These are phyloP conservation scores for Fusarium penzigii DNA, from an alignment of 2,329 filamentous ascomycete genomes.

Conservation along the genomic window DNA sequence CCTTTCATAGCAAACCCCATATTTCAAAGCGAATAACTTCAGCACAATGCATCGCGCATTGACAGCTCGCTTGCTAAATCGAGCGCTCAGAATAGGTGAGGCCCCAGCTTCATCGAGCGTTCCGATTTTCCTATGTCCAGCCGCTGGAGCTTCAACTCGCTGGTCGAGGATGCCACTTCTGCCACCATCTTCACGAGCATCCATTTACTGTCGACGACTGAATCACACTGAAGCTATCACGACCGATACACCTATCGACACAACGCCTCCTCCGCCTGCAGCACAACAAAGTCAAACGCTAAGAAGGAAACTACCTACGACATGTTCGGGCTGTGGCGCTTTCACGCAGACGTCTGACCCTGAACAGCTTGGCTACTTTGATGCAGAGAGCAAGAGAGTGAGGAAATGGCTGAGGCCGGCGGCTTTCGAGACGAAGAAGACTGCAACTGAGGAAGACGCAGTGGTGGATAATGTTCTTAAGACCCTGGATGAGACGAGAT, in stretches of 20 bases:
- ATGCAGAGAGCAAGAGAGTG: constrained; percentile 52
- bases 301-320: constrained; percentile 48
- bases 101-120: constrained; percentile 38
- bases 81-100: constrained; percentile 45
- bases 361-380: constrained; percentile 58
- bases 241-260: not conserved
- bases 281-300: not conserved
- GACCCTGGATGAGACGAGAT: constrained; percentile 40
- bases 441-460: constrained; percentile 41
- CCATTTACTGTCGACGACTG: constrained; percentile 23
- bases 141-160: constrained; percentile 32
- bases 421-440: constrained; percentile 11
- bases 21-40: not conserved
- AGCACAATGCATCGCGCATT: constrained; percentile 46
- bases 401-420: constrained; percentile 43
- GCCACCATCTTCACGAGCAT: constrained; percentile 8
- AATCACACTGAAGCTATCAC: constrained; percentile 30
- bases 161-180: constrained; percentile 10
- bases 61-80: constrained; percentile 44
- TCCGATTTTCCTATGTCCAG: constrained; percentile 51
- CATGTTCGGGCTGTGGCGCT: constrained; percentile 66
- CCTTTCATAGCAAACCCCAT: constrained; percentile 7
- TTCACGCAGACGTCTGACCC: constrained; percentile 57
- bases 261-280: not conserved
- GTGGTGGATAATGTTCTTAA: constrained; percentile 50